Percentiles rank a stretch among this genome's conserved stretches.
These are phyloP conservation scores for Trichophyton mentagrophytes DNA, from an alignment of 2,329 filamentous ascomycete species.

Conservation along the genomic window DNA sequence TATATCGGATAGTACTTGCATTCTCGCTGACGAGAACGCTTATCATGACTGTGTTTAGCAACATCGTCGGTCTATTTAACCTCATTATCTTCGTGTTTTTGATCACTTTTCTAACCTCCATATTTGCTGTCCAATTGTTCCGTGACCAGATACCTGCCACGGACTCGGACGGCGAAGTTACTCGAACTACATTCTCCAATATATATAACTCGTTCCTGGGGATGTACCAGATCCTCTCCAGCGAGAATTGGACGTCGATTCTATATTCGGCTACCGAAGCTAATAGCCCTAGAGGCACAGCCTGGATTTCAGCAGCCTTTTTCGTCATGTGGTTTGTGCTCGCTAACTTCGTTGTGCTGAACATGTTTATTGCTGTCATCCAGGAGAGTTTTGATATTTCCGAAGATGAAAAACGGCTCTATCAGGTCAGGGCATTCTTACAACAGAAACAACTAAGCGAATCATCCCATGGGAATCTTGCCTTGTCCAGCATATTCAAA, in stretches of 20 bases:
- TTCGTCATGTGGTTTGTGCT: constrained; percentile 93
- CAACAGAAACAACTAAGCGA: constrained; percentile 75
- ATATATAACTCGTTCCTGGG: constrained; percentile 94
- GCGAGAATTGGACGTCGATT: constrained; percentile 87
- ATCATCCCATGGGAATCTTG: constrained; percentile 57
- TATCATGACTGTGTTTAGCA: constrained; percentile 76
- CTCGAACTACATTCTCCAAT: constrained; percentile 66
- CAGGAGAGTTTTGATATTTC: constrained; percentile 99
- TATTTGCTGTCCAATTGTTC: constrained; percentile 87
- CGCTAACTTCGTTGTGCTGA: constrained; percentile 87
- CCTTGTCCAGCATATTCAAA: constrained; percentile 57
- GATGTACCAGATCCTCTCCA: constrained; percentile 95
- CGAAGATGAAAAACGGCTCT: constrained; percentile 91
- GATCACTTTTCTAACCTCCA: constrained; percentile 83
- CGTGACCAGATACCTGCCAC: constrained; percentile 63
- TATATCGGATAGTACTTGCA: constrained; percentile 82
- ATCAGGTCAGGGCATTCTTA: constrained; percentile 90
- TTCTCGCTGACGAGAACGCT: constrained; percentile 77
- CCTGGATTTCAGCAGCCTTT: constrained; percentile 86
- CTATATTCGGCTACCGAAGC: constrained; percentile 69
- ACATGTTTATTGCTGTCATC: constrained; percentile 99
- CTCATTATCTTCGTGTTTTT: constrained; percentile 93
- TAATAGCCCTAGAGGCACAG: constrained; percentile 53
- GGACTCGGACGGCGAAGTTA: constrained; percentile 49
- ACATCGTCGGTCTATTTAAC: constrained; percentile 82